Percentiles rank a stretch among this genome's conserved stretches.
Evolutionary conservation across 352 stramenopile genomes (phyloP).

Genomic region (Phytopythium chamaehyphon): DNA sequence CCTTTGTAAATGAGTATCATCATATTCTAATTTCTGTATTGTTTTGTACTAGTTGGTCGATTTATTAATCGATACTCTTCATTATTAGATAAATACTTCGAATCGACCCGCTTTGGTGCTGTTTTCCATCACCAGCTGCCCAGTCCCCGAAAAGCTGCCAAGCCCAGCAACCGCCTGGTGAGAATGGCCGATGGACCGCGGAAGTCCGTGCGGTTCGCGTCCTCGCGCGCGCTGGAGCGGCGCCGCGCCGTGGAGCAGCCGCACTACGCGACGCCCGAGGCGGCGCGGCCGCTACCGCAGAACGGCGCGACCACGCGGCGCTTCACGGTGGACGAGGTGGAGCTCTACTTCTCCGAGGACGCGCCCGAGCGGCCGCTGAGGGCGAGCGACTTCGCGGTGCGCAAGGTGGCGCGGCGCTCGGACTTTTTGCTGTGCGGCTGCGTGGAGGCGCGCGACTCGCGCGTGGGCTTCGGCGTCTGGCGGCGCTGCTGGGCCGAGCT

Average conservation of each 20-base stretch:
- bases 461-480: constrained; percentile 44
- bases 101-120: too few relatives aligned
- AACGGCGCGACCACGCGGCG: constrained; percentile 41
- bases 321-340: constrained; percentile 60
- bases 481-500: constrained; percentile 63
- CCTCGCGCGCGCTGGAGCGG: constrained; percentile 29
- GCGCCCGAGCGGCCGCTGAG: constrained; percentile 25
- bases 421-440: constrained; percentile 48
- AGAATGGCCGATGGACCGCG: constrained; percentile 1
- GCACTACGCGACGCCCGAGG: constrained; percentile 41
- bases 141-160: too few relatives aligned
- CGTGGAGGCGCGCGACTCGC: constrained; percentile 36
- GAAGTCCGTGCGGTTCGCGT: constrained; percentile 52
- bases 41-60: too few relatives aligned
- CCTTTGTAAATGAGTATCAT: too few relatives aligned
- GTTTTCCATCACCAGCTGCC: too few relatives aligned
- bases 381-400: constrained; percentile 37
- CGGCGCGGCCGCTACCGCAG: constrained; percentile 29
- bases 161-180: too few relatives aligned
- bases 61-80: too few relatives aligned
- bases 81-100: too few relatives aligned
- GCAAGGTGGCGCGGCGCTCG: constrained; percentile 41
- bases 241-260: constrained; percentile 23
- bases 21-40: too few relatives aligned
- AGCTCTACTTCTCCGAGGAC: constrained; percentile 62